Evolutionary conservation across 768 basidiomycete genomes (phyloP), one percentile per base, ranked within the genome.

Genomic region (Exidia glandulosa): DNA sequence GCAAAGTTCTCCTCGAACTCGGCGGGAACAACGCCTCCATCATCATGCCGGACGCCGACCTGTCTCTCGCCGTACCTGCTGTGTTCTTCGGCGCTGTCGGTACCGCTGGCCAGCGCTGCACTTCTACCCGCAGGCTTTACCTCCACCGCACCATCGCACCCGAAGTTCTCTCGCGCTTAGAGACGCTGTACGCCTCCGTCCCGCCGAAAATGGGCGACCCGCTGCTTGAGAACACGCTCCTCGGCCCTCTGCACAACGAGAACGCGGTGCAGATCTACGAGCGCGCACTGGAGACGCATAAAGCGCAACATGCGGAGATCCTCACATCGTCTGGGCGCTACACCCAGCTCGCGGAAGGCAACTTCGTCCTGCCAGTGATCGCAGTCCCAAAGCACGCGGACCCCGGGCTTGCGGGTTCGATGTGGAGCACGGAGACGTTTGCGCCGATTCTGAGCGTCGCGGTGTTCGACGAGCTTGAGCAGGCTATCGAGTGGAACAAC

Each of bases 1-100:
- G 94, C 23, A 91, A 95, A 74, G 79, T 84, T 32, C 83, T 97
- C 25, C 80, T 97, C 29, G 95, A 97, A 69, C 77, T 97, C 2
- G 94, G 94, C 29, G 95, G 95, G 34, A 97, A 98, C 74, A 97
- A 97, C 68, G 92, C 94, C 63, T 85, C 91, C 41, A 85, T 96
- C 65, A 80, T 98, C 64, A 88, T 96, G 83, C 82, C 90, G 56
- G 95, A 96, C 74, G 94, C 95, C 23, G 93, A 96, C 73, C 81
- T 96, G 27, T 79, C 81, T 32, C 84, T 96, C 64, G 94, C 95
- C 36, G 82, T 96, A 16, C 90, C 90, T 14, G 82, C 92, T 3
- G 88, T 94, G 31, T 90, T 93, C 71, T 97, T 97, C 74, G 90
- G 94, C 36, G 91, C 95, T 31, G 85, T 96, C 50, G 95, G 95